These are phyloP conservation scores for Pichia sp. DNA, from an alignment of 1,139 yeast genomes.

Conservation along the genomic window DNA sequence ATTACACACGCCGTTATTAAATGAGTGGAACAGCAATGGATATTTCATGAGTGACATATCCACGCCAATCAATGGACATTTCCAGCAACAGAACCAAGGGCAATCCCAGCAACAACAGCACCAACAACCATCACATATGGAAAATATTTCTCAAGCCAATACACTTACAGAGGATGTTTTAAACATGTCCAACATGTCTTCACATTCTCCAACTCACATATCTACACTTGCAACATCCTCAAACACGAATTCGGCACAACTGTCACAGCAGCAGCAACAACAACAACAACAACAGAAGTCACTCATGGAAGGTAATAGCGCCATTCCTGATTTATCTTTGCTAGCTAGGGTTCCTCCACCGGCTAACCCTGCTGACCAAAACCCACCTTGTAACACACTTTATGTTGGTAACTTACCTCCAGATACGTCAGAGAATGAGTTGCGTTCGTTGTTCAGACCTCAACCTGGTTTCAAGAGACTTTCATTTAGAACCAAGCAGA, in stretches of 20 bases:
- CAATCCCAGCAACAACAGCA: too few species aligned
- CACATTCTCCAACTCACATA: not conserved
- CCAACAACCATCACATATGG: slow-evolving; percentile 13
- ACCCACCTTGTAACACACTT: slow-evolving; percentile 95
- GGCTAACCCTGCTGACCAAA: slow-evolving; percentile 98
- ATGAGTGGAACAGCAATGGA: too few species aligned
- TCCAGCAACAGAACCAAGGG: too few species aligned
- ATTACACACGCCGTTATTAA: too few species aligned
- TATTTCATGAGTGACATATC: too few species aligned
- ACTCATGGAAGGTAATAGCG: too few species aligned
- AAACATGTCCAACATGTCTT: not conserved
- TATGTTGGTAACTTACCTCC: slow-evolving; percentile 97
- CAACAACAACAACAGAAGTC: slow-evolving; percentile 5
- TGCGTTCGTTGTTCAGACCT: slow-evolving; percentile 77
- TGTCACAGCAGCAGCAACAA: slow-evolving; percentile 6
- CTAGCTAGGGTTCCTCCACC: slow-evolving; percentile 87
- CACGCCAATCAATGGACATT: too few species aligned
- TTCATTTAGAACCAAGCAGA: slow-evolving; percentile 74
- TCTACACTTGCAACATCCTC: slow-evolving; percentile 1
- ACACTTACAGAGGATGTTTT: not conserved
- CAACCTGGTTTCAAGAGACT: slow-evolving; percentile 90
- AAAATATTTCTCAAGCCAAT: not conserved
- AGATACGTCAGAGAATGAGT: slow-evolving; percentile 91
- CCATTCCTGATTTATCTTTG: slow-evolving; percentile 61
- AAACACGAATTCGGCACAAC: not conserved